Percentiles rank a stretch among this genome's conserved stretches.
Evolutionary conservation across 2,329 filamentous ascomycete species (phyloP).

Genomic region (Trichophyton schoenleinii): DNA sequence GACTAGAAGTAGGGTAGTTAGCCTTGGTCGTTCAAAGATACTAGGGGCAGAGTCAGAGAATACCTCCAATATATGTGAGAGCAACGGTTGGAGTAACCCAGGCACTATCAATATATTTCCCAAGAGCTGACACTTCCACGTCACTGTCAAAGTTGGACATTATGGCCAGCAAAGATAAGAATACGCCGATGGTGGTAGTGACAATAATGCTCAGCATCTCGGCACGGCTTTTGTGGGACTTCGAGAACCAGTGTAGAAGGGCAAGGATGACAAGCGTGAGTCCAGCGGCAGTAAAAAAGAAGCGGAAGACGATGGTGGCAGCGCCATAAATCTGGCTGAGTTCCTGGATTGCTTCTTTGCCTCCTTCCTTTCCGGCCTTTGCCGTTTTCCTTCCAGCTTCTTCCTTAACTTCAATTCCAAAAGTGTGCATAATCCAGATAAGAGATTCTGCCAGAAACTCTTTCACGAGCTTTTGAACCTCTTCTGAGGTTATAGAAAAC

Average conservation of each 20-base stretch:
- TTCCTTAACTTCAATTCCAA: slow-evolving; percentile 8
- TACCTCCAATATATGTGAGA: neutral
- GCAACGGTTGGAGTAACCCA: neutral
- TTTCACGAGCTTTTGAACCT: neutral
- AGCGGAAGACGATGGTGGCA: slow-evolving; percentile 17
- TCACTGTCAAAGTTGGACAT: slow-evolving; percentile 1
- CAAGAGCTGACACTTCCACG: neutral
- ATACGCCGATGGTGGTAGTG: slow-evolving; percentile 7
- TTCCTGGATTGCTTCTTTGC: neutral
- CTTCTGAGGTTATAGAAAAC: neutral
- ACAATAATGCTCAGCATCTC: slow-evolving; percentile 13
- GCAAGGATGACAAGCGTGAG: slow-evolving; percentile 26
- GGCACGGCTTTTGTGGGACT: slow-evolving; percentile 14
- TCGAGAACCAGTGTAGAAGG: slow-evolving; percentile 17
- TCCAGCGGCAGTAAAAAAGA: slow-evolving; percentile 28
- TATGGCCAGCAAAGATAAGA: slow-evolving; percentile 8
- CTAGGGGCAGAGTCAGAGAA: neutral
- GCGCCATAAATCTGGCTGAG: neutral
- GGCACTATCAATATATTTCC: neutral
- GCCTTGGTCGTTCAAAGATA: neutral
- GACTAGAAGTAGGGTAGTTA: neutral
- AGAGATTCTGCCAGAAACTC: slow-evolving; percentile 5
- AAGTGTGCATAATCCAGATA: slow-evolving; percentile 10
- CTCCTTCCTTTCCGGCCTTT: neutral
- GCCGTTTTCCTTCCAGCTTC: neutral